Evolutionary conservation across 768 basidiomycete species (phyloP), one percentile per base, ranked within the genome.

Genomic region (Boletus sensibilis): DNA sequence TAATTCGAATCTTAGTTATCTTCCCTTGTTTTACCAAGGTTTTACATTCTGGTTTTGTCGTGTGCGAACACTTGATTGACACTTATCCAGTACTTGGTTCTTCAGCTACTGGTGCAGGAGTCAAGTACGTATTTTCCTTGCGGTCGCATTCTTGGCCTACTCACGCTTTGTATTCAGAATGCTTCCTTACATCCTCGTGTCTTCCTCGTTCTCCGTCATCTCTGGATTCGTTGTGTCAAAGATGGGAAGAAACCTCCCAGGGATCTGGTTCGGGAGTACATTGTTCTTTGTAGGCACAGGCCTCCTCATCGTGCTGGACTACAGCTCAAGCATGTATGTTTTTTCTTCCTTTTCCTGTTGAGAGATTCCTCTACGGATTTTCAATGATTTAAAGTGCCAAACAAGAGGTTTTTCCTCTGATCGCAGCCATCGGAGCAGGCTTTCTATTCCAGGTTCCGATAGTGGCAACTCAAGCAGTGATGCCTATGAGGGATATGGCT

Each of bases 401-500:
- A 63, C 82, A 88, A 68, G 81, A 80, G 11, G 44, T 91, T 4
- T 88, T 78, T 62, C 84, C 86, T 4, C 70, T 92, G n/a, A 68
- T 92, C 29, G 78, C 87, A 13, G 81, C 86, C 7, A 39, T 85
- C 14, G 88, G 89, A 0, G 65, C 82, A 14, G 89, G 88, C 0
- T 79, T 77, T 60, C 70, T 91, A 40, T 87, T 87, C 77, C 82
- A 84, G 75, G 68, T 72, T 1, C 88, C 88, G 1, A 72, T 91
- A 16, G 87, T 91, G 55, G 87, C 79, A 11, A 71, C 92, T n/a
- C 92, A 94, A 70, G 88, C 90, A 13, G 85, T 90, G 0, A 94
- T 94, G 90, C 92, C 92, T 2, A 66, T 87, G 25, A 85, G 84
- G 58, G 89, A 92, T 59, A 92, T 93, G 88, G 90, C 91, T 1